Evolutionary conservation across 805 yeast genomes (phyloP).

Genomic region (Wickerhamiella alocasiicola): DNA sequence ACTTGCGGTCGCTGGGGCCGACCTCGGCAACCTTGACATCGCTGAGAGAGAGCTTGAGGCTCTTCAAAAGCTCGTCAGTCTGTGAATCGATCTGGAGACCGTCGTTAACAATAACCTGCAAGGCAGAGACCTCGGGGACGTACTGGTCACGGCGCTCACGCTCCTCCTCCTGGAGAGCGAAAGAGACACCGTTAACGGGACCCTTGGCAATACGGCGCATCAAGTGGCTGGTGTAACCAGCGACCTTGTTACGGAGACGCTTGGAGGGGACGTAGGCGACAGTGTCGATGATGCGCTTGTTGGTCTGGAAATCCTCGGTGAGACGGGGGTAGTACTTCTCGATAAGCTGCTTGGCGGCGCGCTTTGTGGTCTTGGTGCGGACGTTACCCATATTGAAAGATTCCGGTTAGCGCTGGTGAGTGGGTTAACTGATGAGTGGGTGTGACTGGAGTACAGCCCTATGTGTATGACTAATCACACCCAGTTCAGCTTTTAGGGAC

Average conservation of each 20-base stretch:
- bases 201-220: conserved; percentile 99
- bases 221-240: conserved; percentile 99
- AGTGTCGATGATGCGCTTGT: conserved; percentile 98
- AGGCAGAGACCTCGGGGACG: conserved; percentile 99
- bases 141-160: conserved; percentile 99
- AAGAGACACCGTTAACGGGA: conserved; percentile 99
- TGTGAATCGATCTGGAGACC: conserved; percentile 94
- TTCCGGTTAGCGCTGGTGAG: conserved; percentile 4
- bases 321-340: conserved; percentile 99
- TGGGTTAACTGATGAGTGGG: conserved; percentile 6
- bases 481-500: too few species aligned
- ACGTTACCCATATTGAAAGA: conserved; percentile 71
- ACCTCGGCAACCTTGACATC: conserved; percentile 46
- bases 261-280: conserved; percentile 98
- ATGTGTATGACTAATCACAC: too few species aligned
- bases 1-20: conserved; percentile 21
- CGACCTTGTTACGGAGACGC: conserved; percentile 99
- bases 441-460: too few species aligned
- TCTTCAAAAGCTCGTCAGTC: conserved; percentile 88
- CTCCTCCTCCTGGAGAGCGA: conserved; percentile 99
- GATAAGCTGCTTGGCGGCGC: conserved; percentile 99
- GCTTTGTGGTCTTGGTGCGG: conserved; percentile 99
- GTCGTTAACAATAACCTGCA: conserved; percentile 91
- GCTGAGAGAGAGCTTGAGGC: conserved; percentile 49
- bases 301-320: conserved; percentile 98